Evolutionary conservation across 768 basidiomycete species (phyloP), one percentile per base, ranked within the genome.

Genomic region (Cystobasidium tubakii): DNA sequence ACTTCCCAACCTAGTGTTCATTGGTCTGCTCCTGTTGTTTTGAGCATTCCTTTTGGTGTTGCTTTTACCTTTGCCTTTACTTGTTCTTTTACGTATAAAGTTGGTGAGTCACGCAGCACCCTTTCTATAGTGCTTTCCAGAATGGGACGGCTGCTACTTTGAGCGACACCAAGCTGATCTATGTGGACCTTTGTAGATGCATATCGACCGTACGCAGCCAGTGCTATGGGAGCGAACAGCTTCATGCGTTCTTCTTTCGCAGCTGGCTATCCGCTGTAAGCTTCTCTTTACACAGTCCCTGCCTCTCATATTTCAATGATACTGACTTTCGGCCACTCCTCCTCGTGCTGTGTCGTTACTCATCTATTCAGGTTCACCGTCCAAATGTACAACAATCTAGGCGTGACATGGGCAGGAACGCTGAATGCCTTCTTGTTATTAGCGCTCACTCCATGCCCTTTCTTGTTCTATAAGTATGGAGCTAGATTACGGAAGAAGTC

Each of bases 1-100:
- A 81, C 81, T 3, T 74, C 76, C 6, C 78, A 79, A 62, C 65
- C 75, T 9, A 44, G 67, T 25, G 76, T 81, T 6, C 76, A 77
- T 73, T 81, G 80, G 80, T 76, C 79, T 21, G 81, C 77, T 0
- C 69, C 76, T 6, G 27, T 75, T 2, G 57, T 77, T 21, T 70
- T 73, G 21, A 73, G 75, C 23, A 70, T 73, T 44, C 73, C 74
- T 12, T 64, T 79, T 46, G 76, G 78, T 21, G 69, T 75, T 46
- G 29, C 73, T 39, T 66, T 50, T 10, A 53, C 34, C 46, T 36
- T 62, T 17, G 31, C 46, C 43, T 31, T 44, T 42, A 63, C 60
- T 43, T 64, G 65, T 39, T 46, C 29, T 62, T 63, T 73, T 33
- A 73, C 62, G 12, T 73, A 64, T 62, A 60, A 60, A 60, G 57